Percentiles rank a stretch among this genome's conserved stretches.
These are phyloP conservation scores for Penicillium sp. DNA, from an alignment of 2,329 filamentous ascomycete species.

Conservation along the genomic window DNA sequence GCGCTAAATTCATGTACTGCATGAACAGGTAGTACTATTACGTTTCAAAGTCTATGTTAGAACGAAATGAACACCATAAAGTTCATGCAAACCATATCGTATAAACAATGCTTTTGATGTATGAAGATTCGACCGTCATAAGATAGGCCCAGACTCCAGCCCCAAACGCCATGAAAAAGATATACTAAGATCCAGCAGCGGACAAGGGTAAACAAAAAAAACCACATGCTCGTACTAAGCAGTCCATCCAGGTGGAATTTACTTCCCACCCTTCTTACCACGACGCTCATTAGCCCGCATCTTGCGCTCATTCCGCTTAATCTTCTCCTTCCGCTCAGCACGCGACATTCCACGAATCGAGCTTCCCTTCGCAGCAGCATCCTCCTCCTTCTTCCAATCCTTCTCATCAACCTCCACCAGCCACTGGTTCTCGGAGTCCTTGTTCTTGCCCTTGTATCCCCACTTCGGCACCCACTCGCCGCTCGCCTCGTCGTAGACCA, in stretches of 20 bases:
- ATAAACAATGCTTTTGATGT: constrained; percentile 31
- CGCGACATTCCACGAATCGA: constrained; percentile 67
- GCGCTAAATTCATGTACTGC: no score
- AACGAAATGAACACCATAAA: not conserved
- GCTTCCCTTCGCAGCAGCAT: constrained; percentile 61
- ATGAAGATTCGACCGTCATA: constrained; percentile 20
- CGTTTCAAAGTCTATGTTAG: no score
- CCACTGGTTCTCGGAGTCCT: constrained; percentile 82
- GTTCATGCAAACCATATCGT: constrained; percentile 5
- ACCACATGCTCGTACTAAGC: constrained; percentile 11
- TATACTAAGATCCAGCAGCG: not conserved
- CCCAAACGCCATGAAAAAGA: constrained; percentile 30
- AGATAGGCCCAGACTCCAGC: constrained; percentile 27
- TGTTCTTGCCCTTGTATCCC: constrained; percentile 91
- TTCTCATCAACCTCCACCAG: constrained; percentile 88
- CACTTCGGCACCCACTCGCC: constrained; percentile 93
- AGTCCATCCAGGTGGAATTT: no score
- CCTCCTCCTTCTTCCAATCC: constrained; percentile 69
- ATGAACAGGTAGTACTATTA: no score
- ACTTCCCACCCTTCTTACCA: constrained; percentile 40
- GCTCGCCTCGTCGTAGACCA: constrained; percentile 80
- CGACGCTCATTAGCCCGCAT: constrained; percentile 69
- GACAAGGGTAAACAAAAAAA: constrained; percentile 15
- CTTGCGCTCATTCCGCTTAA: constrained; percentile 65
- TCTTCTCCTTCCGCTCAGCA: constrained; percentile 71